phyloP scores from a whole-genome alignment of 176 grass and related monocot genomes.

The Olyra latifolia region DNA sequence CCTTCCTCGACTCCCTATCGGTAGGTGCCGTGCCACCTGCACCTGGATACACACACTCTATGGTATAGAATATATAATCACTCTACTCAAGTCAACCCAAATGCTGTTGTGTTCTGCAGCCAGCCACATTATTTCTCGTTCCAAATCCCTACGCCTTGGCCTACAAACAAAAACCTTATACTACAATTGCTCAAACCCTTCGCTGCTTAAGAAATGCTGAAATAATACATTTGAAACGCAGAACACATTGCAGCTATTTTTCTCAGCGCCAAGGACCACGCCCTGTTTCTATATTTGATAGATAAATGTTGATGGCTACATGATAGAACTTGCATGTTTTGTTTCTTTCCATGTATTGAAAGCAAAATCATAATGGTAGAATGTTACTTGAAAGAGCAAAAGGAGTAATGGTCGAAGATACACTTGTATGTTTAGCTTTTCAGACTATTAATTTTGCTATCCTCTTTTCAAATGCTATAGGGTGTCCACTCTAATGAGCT shows the following conservation, averaged over 20 bases:
- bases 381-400: not conserved
- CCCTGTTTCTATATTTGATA: not conserved
- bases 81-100: not conserved
- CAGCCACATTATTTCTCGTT: not conserved
- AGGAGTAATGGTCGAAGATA: not conserved
- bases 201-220: not conserved
- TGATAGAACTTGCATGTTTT: not conserved
- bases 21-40: slow-evolving; percentile 26
- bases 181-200: not conserved
- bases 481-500: slow-evolving; percentile 70
- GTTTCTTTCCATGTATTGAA: not conserved
- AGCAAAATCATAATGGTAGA: not conserved
- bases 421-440: not conserved
- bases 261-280: not conserved
- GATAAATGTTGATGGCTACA: not conserved
- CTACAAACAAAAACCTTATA: not conserved
- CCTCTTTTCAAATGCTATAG: slow-evolving; percentile 40
- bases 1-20: slow-evolving; percentile 62
- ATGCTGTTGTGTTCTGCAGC: not conserved
- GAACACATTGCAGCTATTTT: not conserved
- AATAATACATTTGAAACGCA: not conserved
- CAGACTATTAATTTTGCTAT: not conserved
- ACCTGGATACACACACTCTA: not conserved
- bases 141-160: not conserved
- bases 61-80: not conserved